A percentile compares a stretch with the other conserved stretches of the same genome.
These are phyloP conservation scores for Akanthomyces dipterigenus DNA, from an alignment of 2,329 filamentous ascomycete genomes.

Conservation along the genomic window DNA sequence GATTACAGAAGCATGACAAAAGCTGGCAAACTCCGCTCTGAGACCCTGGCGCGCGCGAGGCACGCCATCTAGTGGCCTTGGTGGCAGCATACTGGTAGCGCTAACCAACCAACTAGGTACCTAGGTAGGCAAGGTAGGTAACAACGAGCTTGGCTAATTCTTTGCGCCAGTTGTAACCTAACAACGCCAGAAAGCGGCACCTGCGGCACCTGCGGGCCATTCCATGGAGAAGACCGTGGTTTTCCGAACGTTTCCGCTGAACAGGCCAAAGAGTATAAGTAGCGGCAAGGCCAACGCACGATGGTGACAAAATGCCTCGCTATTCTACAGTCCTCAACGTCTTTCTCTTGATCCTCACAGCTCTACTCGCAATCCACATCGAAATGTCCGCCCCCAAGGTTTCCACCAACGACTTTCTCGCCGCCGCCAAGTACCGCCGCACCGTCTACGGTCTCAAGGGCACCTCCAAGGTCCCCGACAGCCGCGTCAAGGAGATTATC, in stretches of 20 bases:
- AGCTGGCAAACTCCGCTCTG: neutral
- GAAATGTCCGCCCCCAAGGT: conserved; percentile 36
- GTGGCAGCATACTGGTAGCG: no score
- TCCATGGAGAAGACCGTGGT: neutral
- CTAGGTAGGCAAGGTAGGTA: no score
- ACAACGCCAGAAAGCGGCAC: neutral
- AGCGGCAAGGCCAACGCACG: neutral
- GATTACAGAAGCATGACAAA: conserved; percentile 11
- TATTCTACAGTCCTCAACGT: conserved; percentile 1
- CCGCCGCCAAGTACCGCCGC: conserved; percentile 61
- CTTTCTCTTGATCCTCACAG: neutral
- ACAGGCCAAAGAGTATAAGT: neutral
- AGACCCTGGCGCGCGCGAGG: neutral
- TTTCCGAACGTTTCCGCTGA: neutral
- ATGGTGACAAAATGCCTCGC: neutral
- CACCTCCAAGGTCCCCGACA: conserved; percentile 43
- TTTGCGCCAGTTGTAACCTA: neutral
- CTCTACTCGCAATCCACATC: conserved; percentile 20
- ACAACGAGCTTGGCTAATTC: neutral
- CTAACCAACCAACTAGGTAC: no score
- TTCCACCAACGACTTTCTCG: conserved; percentile 48
- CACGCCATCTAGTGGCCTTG: neutral
- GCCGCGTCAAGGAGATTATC: conserved; percentile 59
- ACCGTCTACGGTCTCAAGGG: conserved; percentile 63
- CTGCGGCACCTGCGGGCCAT: neutral